phyloP scores from a whole-genome alignment of 2,329 filamentous ascomycete species.

The Dactylonectria estremocensis region DNA sequence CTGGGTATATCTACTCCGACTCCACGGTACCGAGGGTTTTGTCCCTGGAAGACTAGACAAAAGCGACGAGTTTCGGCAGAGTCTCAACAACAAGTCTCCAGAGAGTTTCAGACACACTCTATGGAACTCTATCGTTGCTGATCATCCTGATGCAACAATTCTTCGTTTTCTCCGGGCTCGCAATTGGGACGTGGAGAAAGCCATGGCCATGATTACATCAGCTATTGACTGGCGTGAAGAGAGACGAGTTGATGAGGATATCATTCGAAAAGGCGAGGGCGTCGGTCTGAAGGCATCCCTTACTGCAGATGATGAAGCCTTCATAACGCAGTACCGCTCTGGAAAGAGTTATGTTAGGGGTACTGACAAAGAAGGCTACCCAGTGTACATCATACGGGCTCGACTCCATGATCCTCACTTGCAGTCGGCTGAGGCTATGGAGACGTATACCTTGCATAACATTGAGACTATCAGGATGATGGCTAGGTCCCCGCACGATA shows the following conservation, averaged over 20 bases:
- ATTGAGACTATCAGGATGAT: constrained; percentile 56
- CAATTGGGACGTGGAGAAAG: constrained; percentile 96
- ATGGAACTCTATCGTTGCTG: constrained; percentile 38
- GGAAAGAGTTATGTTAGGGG: constrained; percentile 59
- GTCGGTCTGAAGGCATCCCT: constrained; percentile 44
- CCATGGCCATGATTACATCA: constrained; percentile 84
- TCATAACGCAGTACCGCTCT: constrained; percentile 55
- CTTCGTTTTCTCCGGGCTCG: constrained; percentile 89
- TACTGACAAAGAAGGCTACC: constrained; percentile 53
- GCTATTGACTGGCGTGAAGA: constrained; percentile 56
- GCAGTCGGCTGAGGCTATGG: constrained; percentile 54
- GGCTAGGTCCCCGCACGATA: constrained; percentile 41
- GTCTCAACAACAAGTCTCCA: constrained; percentile 31
- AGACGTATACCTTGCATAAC: constrained; percentile 57
- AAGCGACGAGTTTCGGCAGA: constrained; percentile 19
- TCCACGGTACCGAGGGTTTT: constrained; percentile 26
- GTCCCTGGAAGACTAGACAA: constrained; percentile 6
- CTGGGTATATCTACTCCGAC: constrained; percentile 39
- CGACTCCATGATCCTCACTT: constrained; percentile 46
- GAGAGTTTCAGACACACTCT: constrained; percentile 31
- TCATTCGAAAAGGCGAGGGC: constrained; percentile 54
- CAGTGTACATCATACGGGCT: constrained; percentile 55
- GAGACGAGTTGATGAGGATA: constrained; percentile 51
- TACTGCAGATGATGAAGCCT: constrained; percentile 50
- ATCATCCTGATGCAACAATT: constrained; percentile 70